phyloP scores from a whole-genome alignment of 495 filamentous ascomycete genomes.

The Aspergillus baeticus region DNA sequence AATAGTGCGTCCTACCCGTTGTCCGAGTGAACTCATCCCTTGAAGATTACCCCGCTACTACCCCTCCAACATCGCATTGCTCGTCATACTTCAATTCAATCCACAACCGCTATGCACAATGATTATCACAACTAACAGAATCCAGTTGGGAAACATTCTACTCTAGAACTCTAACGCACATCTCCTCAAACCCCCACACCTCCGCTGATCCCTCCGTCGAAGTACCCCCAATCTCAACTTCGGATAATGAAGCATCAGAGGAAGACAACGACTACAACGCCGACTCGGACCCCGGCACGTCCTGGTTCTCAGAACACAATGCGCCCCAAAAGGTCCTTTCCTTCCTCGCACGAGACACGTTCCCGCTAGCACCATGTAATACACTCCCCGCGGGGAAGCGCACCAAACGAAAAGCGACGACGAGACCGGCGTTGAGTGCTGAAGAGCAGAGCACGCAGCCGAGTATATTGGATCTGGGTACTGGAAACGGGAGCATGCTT shows the following conservation, averaged over 20 bases:
- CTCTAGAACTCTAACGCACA: conserved; percentile 40
- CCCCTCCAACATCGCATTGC: conserved; percentile 1
- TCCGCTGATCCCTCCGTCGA: conserved; percentile 2
- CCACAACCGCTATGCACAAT: not conserved
- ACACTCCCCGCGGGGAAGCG: conserved; percentile 15
- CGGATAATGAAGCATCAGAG: conserved; percentile 3
- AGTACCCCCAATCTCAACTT: not conserved
- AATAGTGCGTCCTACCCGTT: conserved; percentile 43
- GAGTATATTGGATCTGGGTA: conserved; percentile 74
- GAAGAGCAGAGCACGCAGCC: conserved; percentile 19
- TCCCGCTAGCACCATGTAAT: conserved; percentile 37
- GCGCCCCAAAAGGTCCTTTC: conserved; percentile 49
- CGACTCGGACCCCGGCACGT: conserved; percentile 49
- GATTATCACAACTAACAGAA: not conserved
- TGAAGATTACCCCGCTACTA: conserved; percentile 21
- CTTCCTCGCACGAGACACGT: conserved; percentile 38
- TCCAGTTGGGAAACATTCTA: conserved; percentile 48
- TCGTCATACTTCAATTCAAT: not conserved
- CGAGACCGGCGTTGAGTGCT: not conserved
- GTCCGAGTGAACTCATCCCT: not conserved
- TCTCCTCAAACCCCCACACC: conserved; percentile 28
- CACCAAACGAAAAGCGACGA: conserved; percentile 5
- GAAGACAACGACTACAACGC: conserved; percentile 11
- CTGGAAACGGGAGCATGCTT: conserved; percentile 87
- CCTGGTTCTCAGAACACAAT: conserved; percentile 53